Conservation (phyloP, 1,139 yeast genomes). For the Yamadazyma atmosphaerica region DNA sequence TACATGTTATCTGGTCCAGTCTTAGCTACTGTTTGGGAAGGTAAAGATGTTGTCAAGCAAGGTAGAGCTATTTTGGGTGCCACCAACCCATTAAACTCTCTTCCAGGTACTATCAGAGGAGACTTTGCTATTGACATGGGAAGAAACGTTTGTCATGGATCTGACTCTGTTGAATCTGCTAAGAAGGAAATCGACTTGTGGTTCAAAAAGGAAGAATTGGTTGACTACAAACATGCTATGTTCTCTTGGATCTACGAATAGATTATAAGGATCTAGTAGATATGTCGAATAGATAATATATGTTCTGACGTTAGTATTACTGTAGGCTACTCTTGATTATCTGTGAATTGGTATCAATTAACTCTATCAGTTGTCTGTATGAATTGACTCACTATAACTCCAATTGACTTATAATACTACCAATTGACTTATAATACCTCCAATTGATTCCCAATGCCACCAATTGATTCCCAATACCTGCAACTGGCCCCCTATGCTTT, state of each 20-base stretch:
- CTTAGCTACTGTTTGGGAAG: slow-evolving; percentile 99
- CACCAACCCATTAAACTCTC: slow-evolving; percentile 95
- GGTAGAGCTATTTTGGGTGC: slow-evolving; percentile 99
- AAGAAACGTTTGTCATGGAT: slow-evolving; percentile 99
- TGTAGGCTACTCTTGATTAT: too few relatives aligned
- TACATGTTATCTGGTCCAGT: slow-evolving; percentile 99
- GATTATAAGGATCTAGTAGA: background rate
- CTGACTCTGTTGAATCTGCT: slow-evolving; percentile 98
- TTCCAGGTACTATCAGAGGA: slow-evolving; percentile 99
- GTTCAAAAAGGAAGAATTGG: slow-evolving; percentile 98
- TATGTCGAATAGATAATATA: too few relatives aligned
- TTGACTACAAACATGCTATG: slow-evolving; percentile 85
- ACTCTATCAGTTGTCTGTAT: too few relatives aligned
- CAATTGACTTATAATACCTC: too few relatives aligned
- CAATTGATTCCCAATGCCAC: too few relatives aligned
- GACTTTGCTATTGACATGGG: slow-evolving; percentile 96
- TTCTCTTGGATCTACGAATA: slow-evolving; percentile 94
- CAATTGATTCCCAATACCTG: too few relatives aligned
- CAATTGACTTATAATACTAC: too few relatives aligned
- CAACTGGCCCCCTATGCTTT: too few relatives aligned
- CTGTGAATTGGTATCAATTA: too few relatives aligned
- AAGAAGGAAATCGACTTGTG: slow-evolving; percentile 93
- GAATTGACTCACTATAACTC: too few relatives aligned
- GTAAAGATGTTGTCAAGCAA: slow-evolving; percentile 98
- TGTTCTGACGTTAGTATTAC: background rate